Evolutionary conservation across 2,329 filamentous ascomycete genomes (phyloP), one percentile per base, ranked within the genome.

Genomic region (Dothistroma pini): DNA sequence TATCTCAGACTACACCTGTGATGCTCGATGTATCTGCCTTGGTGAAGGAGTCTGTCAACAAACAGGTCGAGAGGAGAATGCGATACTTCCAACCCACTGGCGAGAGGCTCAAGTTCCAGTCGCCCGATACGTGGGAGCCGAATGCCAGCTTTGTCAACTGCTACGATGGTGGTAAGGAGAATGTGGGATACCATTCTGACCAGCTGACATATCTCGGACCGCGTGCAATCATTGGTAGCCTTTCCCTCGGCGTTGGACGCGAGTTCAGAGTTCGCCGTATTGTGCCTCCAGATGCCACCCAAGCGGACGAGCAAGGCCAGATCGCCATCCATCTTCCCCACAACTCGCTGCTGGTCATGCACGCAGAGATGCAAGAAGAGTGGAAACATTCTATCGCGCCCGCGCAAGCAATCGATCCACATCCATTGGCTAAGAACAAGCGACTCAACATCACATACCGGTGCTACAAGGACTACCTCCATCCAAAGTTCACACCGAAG

Each of bases 101-200:
- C 12, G 81, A 84, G 73, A 96, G 93, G 74, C 83, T 97, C 31
- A 87, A 83, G 67, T 87, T 90, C 68, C 93, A 97, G 71, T 89
- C 88, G 0, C 83, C 90, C 0, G 76, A 82, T 0, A 16, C 54
- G 5, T 97, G 93, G 93, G 79, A 80, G 9, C 90, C 93, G 10
- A 97, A 97, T 71, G 91, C 91, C 0, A 91, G 93, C 0, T 93
- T 97, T 71, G 93, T 96, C 16, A 99, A 99, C 74, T 96, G 91
- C 78, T 99, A 99, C 74, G 81, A 88, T 68, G 93, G 93, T 0
- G 88, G 86, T 0, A 81, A 86, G 11, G 86, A 97, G 77, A 91
- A 83, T 63, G 93, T 97, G 0, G 95, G 95, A 34, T 97, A 91
- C 76, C 95, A 99, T 75, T 87, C 89, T 38, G 95, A 99, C 72